Evolutionary conservation across 2,329 filamentous ascomycete species (phyloP).

Genomic region (Fusarium sambucinum): DNA sequence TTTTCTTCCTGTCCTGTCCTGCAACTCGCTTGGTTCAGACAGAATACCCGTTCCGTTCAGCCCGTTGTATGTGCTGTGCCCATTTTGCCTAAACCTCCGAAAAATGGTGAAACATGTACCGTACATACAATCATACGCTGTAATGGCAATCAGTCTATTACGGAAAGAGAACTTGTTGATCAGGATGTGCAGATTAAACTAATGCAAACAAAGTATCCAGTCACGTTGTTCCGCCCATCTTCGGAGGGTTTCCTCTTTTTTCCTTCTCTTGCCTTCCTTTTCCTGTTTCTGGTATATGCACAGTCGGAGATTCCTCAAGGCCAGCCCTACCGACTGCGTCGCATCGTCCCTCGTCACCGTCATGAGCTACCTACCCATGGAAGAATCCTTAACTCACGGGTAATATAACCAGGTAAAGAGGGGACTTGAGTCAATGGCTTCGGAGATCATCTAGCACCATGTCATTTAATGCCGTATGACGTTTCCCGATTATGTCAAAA

Average conservation of each 20-base stretch:
- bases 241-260: background rate
- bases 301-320: slow-evolving; percentile 14
- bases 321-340: slow-evolving; percentile 28
- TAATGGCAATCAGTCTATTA: background rate
- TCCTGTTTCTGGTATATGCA: slow-evolving; percentile 17
- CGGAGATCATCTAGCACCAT: background rate
- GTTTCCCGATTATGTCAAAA: slow-evolving; percentile 14
- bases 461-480: slow-evolving; percentile 1
- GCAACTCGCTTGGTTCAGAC: slow-evolving; percentile 2
- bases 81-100: slow-evolving; percentile 32
- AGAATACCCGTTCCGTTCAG: slow-evolving; percentile 8
- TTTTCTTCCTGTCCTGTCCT: background rate
- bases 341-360: background rate
- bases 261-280: background rate
- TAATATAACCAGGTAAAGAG: background rate
- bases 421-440: background rate
- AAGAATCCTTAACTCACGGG: background rate
- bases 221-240: background rate
- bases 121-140: slow-evolving; percentile 6
- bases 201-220: slow-evolving; percentile 7
- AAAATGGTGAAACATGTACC: slow-evolving; percentile 21
- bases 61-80: background rate
- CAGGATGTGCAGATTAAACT: background rate
- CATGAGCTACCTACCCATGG: background rate
- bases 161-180: slow-evolving; percentile 14